Conservation (phyloP, 2,329 filamentous ascomycete genomes). For the Fusarium caatingaense region DNA sequence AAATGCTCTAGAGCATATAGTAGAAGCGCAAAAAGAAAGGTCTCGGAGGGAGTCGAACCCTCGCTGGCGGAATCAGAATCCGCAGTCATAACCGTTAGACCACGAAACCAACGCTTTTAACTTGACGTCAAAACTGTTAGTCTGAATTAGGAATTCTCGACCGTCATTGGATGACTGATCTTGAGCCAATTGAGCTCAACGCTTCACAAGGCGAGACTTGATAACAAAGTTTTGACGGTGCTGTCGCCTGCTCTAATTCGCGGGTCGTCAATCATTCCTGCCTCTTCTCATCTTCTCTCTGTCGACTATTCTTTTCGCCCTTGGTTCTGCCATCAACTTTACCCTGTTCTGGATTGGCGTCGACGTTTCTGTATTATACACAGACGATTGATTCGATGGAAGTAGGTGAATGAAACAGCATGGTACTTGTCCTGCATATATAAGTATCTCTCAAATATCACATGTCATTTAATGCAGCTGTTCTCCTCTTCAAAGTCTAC, state of each 20-base stretch:
- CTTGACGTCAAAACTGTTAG: background rate
- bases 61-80: background rate
- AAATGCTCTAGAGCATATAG: background rate
- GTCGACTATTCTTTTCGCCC: conserved; percentile 70
- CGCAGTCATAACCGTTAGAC: background rate
- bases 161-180: background rate
- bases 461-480: background rate
- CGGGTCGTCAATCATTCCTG: conserved; percentile 60
- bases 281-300: conserved; percentile 66
- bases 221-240: background rate
- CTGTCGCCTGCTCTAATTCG: too few species aligned
- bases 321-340: conserved; percentile 72
- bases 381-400: background rate
- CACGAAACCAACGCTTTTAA: background rate
- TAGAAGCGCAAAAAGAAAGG: background rate
- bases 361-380: conserved; percentile 56
- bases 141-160: background rate
- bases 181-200: background rate
- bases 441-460: background rate
- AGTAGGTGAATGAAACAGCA: background rate
- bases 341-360: conserved; percentile 74
- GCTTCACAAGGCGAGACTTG: background rate
- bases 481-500: background rate
- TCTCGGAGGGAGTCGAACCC: background rate
- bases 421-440: background rate